Evolutionary conservation across 495 filamentous ascomycete genomes (phyloP), one percentile per base, ranked within the genome.

Genomic region (Trichoderma parareesei): DNA sequence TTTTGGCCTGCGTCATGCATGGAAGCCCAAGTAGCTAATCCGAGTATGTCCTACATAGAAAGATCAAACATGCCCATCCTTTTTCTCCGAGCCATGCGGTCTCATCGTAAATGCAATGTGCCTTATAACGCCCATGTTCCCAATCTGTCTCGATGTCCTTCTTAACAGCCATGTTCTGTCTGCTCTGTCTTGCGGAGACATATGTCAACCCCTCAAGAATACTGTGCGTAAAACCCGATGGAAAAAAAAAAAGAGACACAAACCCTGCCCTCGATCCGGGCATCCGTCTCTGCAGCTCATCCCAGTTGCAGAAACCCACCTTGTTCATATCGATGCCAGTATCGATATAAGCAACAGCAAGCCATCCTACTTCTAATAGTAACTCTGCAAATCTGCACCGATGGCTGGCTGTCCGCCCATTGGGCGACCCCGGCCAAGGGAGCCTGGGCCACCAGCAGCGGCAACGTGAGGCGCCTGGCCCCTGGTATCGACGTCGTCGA

Each of bases 401-500:
- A 63, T 20, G n/a, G 64, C 18, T 20, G 64, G 64, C 38, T 48
- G 49, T 13, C 53, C 46, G 18, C 65, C 65, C 40, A 33, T 42
- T 27, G 46, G 46, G 11, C 48, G 60, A 38, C 65, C 65, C 44
- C 33, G 64, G 37, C 64, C 64, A 10, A 48, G 49, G n/a, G 57
- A 59, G 10, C 64, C 64, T 57, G 69, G 64, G 46, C 68, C 65
- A 40, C 49, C 66, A 60, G 57, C 57, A 44, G 27, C 38, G 62
- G 65, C 40, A 59, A 27, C 62, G 14, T 27, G 20, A 43, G 27
- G 27, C 27, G 27, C 27, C 46, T 57, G 63, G 14, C 40, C 40
- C 11, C 40, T 41, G 20, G 57, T 38, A 8, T 65, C 71, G 13
- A 80, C 72, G 62, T 80, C 77, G 63, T 80, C 77, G 1, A 84